Conservation (phyloP, 2,329 filamentous ascomycete genomes). For the Colletotrichum filicis region DNA sequence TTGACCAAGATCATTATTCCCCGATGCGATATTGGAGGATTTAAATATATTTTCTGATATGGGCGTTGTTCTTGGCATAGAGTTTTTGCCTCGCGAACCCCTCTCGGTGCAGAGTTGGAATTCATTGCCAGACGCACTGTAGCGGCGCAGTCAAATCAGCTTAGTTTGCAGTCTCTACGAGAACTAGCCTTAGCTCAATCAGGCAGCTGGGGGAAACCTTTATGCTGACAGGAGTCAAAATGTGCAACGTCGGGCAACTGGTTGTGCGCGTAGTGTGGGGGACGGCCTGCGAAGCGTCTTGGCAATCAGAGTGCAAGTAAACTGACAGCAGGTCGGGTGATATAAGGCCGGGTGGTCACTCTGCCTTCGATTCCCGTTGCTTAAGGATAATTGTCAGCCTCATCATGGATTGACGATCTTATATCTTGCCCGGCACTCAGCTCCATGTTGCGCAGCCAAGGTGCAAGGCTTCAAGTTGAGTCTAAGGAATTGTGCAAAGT, state of each 20-base stretch:
- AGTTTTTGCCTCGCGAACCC: not conserved
- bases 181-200: not conserved
- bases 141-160: not conserved
- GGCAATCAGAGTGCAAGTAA: not conserved
- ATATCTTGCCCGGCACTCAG: not conserved
- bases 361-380: not conserved
- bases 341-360: not conserved
- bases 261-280: not conserved
- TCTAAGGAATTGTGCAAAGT: too few species aligned
- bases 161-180: not conserved
- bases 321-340: not conserved
- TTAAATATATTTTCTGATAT: not conserved
- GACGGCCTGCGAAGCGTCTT: not conserved
- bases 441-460: not conserved
- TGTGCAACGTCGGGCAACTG: not conserved
- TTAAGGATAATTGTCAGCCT: not conserved
- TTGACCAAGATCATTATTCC: too few species aligned
- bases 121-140: not conserved
- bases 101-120: not conserved
- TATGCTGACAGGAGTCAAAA: not conserved
- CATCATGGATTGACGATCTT: not conserved
- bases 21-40: not conserved
- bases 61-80: not conserved
- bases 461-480: too few species aligned
- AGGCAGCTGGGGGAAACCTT: not conserved